Evolutionary conservation across 2,329 filamentous ascomycete species (phyloP), one percentile per base, ranked within the genome.

Genomic region (Exophiala lecanii-corni): DNA sequence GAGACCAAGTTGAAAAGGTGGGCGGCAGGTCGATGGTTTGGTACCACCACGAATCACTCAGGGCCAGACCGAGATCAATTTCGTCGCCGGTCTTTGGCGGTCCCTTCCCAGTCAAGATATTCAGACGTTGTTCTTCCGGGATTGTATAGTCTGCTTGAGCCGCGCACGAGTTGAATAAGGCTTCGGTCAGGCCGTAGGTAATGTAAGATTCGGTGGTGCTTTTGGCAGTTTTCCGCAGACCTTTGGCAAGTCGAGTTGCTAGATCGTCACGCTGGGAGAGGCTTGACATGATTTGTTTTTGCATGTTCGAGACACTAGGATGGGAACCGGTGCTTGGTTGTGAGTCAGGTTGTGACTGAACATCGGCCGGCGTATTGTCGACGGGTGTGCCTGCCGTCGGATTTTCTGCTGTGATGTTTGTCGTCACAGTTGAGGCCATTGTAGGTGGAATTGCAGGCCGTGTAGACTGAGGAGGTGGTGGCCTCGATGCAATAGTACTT

Each of bases 1-100:
- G 89, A 15, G 89, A 86, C 92, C 92, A 98, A 43, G 86, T 91
- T 61, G 83, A 89, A 66, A 98, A 98, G 0, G 89, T 97, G 1
- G 89, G 86, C 21, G 78, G 74, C 13, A 98, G 78, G 28, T 45
- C 44, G 15, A 49, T 4, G 6, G 40, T 40, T 18, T 74, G 72
- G 39, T 46, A 51, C 49, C 49, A 51, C 49, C 49, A 51, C 21
- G 49, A 39, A 9, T 45, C 28, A 23, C 16, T 32, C 9, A 47
- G 25, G 3, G 82, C 82, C 17, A 78, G 71, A 12, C 91, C 89
- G 36, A 97, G 63, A 63, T 97, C 87, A 62, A 94, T 86, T 6
- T 88, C 89, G 21, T 84, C 81, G 40, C 78, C 79, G 2, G 85
- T 84, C 62, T 81, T 83, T 19, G 80, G 77, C 12, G 54, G 54